Conservation (phyloP, 148 eudicot species). For the Pouteria glomerata region DNA sequence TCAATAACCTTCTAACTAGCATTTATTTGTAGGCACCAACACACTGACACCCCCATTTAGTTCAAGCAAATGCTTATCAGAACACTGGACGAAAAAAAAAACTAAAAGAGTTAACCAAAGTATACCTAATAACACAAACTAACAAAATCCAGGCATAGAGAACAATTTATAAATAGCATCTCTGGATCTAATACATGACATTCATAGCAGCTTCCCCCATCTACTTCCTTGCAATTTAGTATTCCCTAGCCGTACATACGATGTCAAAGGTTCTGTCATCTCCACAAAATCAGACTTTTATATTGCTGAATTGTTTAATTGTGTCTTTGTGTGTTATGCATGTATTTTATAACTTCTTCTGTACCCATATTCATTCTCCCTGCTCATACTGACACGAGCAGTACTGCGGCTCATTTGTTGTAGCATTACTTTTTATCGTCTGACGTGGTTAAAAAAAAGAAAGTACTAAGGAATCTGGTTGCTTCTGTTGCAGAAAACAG, state of each 20-base stretch:
- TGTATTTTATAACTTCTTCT: not conserved
- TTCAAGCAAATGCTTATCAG: not conserved
- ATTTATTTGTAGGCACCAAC: constrained; percentile 9
- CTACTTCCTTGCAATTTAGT: not conserved
- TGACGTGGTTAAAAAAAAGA: not conserved
- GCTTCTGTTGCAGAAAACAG: constrained; percentile 30
- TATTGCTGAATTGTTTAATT: not conserved
- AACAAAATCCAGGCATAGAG: not conserved
- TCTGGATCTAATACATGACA: not conserved
- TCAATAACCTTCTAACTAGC: constrained; percentile 4
- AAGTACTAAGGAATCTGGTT: not conserved
- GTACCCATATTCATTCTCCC: too few relatives aligned
- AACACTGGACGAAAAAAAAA: not conserved
- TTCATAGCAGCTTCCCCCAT: not conserved
- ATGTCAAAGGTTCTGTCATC: constrained; percentile 16
- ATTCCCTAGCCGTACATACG: not conserved
- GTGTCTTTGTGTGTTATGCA: not conserved
- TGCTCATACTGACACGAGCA: not conserved
- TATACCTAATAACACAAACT: not conserved
- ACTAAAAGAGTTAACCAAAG: too few relatives aligned
- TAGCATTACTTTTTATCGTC: not conserved
- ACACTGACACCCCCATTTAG: constrained; percentile 13
- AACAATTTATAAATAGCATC: not conserved
- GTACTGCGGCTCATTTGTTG: not conserved
- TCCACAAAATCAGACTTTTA: not conserved